phyloP scores from a whole-genome alignment of 2,329 filamentous ascomycete species.

The Mycogone perniciosa region DNA sequence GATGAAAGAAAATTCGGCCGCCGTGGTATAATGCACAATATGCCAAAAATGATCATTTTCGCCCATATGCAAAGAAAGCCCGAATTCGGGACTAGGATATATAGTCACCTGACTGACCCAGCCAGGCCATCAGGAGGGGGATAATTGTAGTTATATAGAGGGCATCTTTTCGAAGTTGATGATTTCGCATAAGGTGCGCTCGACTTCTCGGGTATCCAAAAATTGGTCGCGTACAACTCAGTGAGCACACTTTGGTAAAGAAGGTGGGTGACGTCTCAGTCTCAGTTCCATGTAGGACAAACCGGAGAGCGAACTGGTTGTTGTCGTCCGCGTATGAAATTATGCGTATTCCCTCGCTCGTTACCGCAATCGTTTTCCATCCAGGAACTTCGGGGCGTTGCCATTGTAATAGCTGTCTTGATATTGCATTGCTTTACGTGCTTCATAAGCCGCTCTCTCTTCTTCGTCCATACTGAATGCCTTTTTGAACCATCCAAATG shows the following conservation, averaged over 20 bases:
- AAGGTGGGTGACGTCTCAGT: not conserved
- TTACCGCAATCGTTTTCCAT: slow-evolving; percentile 43
- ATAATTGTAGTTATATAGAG: not conserved
- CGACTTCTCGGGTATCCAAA: too few relatives aligned
- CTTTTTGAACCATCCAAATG: slow-evolving; percentile 63
- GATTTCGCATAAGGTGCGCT: not conserved
- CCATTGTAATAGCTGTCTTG: slow-evolving; percentile 44
- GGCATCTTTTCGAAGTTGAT: not conserved
- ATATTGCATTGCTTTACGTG: slow-evolving; percentile 41
- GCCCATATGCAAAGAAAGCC: too few relatives aligned
- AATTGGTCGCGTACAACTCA: too few relatives aligned
- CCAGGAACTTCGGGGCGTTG: slow-evolving; percentile 47
- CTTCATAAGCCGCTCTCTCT: slow-evolving; percentile 54
- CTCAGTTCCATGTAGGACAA: not conserved
- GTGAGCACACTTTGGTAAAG: not conserved
- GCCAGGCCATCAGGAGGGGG: too few relatives aligned
- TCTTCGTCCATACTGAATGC: slow-evolving; percentile 60
- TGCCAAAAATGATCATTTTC: too few relatives aligned
- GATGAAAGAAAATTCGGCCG: not conserved
- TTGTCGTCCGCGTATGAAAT: not conserved
- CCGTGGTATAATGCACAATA: too few relatives aligned
- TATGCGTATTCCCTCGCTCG: not conserved
- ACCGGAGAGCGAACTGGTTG: not conserved
- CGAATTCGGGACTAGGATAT: too few relatives aligned
- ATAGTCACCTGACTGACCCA: too few relatives aligned